Conservation (phyloP, 768 basidiomycete species). For the Boletus huronensis region DNA sequence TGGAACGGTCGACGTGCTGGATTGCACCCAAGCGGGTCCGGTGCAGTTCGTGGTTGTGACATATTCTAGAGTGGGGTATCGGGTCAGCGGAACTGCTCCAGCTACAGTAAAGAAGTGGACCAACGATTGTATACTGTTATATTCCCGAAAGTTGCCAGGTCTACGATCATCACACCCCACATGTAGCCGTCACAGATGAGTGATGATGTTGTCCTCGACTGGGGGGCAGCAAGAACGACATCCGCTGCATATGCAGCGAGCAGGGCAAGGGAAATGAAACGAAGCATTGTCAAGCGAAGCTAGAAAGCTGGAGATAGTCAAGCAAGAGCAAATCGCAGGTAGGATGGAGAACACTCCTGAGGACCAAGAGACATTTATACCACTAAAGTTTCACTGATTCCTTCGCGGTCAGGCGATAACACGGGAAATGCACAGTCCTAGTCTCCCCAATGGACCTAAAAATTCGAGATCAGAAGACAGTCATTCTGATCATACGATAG, state of each 20-base stretch:
- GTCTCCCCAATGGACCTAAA: no score
- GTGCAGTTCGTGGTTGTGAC: not conserved
- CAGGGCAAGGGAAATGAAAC: not conserved
- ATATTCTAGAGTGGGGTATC: not conserved
- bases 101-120: not conserved
- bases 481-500: no score
- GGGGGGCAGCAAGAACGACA: not conserved
- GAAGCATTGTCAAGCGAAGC: not conserved
- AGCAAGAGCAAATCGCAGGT: no score
- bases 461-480: no score
- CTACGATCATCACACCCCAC: not conserved
- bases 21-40: not conserved
- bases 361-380: no score
- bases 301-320: no score
- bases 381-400: no score
- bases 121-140: not conserved
- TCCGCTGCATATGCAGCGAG: not conserved
- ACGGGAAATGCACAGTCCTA: no score
- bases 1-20: not conserved
- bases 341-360: no score
- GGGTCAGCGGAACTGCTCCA: not conserved
- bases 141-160: not conserved
- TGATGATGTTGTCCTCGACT: not conserved
- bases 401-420: no score
- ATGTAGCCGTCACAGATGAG: not conserved